These are phyloP conservation scores for Gossypium gossypioides DNA, from an alignment of 441 rosid genomes.

Conservation along the genomic window DNA sequence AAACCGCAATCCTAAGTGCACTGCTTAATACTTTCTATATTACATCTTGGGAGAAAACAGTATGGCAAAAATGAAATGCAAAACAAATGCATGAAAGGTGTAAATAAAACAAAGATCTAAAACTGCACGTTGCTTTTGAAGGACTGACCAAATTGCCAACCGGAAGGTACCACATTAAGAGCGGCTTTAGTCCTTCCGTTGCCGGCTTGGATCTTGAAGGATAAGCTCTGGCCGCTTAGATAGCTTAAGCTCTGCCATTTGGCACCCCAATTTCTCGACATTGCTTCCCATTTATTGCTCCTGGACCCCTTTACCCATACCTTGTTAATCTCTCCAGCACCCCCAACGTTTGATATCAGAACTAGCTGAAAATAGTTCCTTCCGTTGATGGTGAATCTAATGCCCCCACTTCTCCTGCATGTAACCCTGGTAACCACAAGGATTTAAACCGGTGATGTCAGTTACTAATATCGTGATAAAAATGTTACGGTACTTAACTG, in stretches of 20 bases:
- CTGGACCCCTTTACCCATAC: conserved; percentile 56
- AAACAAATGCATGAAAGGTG: not conserved
- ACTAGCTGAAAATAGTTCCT: conserved; percentile 48
- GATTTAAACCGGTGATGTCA: too few relatives aligned
- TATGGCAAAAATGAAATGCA: too few relatives aligned
- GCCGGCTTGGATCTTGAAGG: conserved; percentile 46
- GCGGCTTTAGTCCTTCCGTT: conserved; percentile 34
- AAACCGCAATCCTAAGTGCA: conserved; percentile 16
- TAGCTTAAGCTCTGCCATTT: conserved; percentile 54
- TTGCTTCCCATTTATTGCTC: conserved; percentile 38
- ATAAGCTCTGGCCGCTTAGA: conserved; percentile 54
- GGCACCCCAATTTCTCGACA: conserved; percentile 69
- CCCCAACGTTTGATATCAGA: conserved; percentile 60
- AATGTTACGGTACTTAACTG: too few relatives aligned
- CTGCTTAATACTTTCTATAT: not conserved
- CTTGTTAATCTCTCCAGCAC: conserved; percentile 42
- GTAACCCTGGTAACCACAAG: conserved; percentile 28
- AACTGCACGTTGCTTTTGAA: conserved; percentile 46
- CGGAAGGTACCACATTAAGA: conserved; percentile 40
- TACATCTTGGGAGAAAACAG: not conserved
- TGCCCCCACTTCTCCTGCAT: conserved; percentile 48
- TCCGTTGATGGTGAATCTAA: conserved; percentile 54
- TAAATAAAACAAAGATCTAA: conserved; percentile 8
- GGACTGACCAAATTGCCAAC: conserved; percentile 66
- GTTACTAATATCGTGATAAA: too few relatives aligned